Evolutionary conservation across 306 rosid species (phyloP).

Genomic region (Sechiopsis laciniata): DNA sequence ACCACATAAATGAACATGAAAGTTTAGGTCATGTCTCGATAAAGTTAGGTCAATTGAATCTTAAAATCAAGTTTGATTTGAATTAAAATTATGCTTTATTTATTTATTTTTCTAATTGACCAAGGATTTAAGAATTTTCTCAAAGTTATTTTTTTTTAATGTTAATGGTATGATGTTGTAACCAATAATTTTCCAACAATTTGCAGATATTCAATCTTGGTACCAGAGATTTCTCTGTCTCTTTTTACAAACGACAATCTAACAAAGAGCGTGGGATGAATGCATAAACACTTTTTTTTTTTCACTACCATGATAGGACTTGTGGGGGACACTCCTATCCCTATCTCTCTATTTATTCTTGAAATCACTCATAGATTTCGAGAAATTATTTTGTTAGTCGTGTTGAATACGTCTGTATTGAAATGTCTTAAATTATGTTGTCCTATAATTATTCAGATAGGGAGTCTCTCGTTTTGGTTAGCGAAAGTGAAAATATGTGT

Average conservation of each 20-base stretch:
- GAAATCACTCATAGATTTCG: not conserved
- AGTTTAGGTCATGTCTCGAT: no score
- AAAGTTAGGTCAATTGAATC: no score
- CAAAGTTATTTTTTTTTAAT: not conserved
- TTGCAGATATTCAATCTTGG: not conserved
- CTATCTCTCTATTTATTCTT: not conserved
- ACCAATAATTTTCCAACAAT: constrained; percentile 12
- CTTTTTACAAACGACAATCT: not conserved
- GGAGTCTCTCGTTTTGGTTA: no score
- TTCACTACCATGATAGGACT: not conserved
- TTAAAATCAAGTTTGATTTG: no score
- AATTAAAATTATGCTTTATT: no score
- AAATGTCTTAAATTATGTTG: no score
- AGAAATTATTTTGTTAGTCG: not conserved
- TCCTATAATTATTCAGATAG: no score
- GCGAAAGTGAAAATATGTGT: no score
- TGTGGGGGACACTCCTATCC: constrained; percentile 4
- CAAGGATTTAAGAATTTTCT: no score
- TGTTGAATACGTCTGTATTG: no score
- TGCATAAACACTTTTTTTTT: not conserved
- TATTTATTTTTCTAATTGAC: no score
- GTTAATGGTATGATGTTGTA: not conserved
- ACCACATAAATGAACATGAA: no score
- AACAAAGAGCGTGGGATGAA: not conserved
- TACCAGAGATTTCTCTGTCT: constrained; percentile 6